A percentile compares a stretch with the other conserved stretches of the same genome.
Evolutionary conservation across 768 basidiomycete species (phyloP).

Genomic region (Panus rudis): DNA sequence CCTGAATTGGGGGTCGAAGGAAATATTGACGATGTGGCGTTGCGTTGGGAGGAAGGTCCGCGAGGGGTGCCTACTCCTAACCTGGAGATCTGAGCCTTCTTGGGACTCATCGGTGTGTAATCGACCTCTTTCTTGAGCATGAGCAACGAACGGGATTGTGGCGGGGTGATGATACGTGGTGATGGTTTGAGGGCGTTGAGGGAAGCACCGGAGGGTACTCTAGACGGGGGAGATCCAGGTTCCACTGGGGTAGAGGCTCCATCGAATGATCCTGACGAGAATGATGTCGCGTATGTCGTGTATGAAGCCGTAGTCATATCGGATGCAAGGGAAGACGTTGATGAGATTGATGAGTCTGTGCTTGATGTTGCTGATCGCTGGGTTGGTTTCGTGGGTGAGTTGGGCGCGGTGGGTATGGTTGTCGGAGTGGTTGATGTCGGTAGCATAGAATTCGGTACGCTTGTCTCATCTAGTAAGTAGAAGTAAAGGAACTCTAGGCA

Average conservation of each 20-base stretch:
- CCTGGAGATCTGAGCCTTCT: slow-evolving; percentile 37
- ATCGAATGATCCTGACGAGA: neutral
- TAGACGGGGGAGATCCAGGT: slow-evolving; percentile 24
- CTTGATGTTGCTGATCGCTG: slow-evolving; percentile 11
- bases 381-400: slow-evolving; percentile 19
- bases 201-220: slow-evolving; percentile 2
- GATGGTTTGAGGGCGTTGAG: slow-evolving; percentile 2
- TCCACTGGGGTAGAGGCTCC: neutral
- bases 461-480: slow-evolving; percentile 82
- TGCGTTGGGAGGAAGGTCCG: slow-evolving; percentile 7
- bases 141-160: slow-evolving; percentile 44
- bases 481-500: slow-evolving; percentile 94
- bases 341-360: slow-evolving; percentile 13
- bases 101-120: slow-evolving; percentile 65
- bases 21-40: neutral
- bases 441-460: slow-evolving; percentile 17
- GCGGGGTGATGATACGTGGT: slow-evolving; percentile 9
- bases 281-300: slow-evolving; percentile 2
- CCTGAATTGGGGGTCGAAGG: neutral
- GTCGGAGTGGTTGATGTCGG: slow-evolving; percentile 14
- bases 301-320: slow-evolving; percentile 20
- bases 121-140: slow-evolving; percentile 70
- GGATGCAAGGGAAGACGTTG: slow-evolving; percentile 9
- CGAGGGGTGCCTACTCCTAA: slow-evolving; percentile 25
- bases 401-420: slow-evolving; percentile 20